Percentiles rank a stretch among this genome's conserved stretches.
Evolutionary conservation across 352 stramenopile species (phyloP).

Genomic region (Phytophthora citricola): DNA sequence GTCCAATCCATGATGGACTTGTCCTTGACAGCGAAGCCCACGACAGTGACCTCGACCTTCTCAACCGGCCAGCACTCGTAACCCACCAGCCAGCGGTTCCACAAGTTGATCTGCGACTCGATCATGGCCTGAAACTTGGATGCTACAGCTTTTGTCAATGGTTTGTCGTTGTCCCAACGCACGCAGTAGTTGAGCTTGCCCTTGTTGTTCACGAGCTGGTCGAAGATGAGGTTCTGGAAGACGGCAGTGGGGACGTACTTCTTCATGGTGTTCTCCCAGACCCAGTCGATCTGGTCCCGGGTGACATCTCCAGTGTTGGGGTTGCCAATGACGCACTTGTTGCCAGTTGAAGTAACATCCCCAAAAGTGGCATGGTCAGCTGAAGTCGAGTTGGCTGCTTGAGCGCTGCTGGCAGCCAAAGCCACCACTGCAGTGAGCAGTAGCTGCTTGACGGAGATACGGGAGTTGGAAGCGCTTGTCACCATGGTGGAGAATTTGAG

Average conservation of each 20-base stretch:
- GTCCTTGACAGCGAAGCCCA: conserved; percentile 41
- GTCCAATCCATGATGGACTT: conserved; percentile 47
- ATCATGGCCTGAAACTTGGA: conserved; percentile 15
- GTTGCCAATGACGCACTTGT: conserved; percentile 11
- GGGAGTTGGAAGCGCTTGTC: not conserved
- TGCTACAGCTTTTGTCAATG: conserved; percentile 5
- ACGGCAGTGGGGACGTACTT: not conserved
- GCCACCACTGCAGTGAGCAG: not conserved
- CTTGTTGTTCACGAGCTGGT: conserved; percentile 16
- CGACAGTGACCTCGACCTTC: conserved; percentile 39
- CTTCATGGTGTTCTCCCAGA: conserved; percentile 11
- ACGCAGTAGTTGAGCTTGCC: conserved; percentile 15
- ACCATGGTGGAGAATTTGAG: not conserved
- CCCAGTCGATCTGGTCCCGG: conserved; percentile 4
- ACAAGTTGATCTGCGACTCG: not conserved
- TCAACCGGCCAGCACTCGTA: conserved; percentile 22
- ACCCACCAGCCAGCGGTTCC: conserved; percentile 6
- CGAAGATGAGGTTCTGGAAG: conserved; percentile 22
- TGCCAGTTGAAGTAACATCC: not conserved
- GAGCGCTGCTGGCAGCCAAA: not conserved
- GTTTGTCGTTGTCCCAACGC: conserved; percentile 14
- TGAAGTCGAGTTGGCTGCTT: not conserved
- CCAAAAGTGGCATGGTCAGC: conserved; percentile 10
- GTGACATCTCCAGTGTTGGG: not conserved
- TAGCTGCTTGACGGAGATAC: not conserved